A percentile compares a stretch with the other conserved stretches of the same genome.
phyloP scores from a whole-genome alignment of 73 alveolate species.

The Paramecium sonneborni region DNA sequence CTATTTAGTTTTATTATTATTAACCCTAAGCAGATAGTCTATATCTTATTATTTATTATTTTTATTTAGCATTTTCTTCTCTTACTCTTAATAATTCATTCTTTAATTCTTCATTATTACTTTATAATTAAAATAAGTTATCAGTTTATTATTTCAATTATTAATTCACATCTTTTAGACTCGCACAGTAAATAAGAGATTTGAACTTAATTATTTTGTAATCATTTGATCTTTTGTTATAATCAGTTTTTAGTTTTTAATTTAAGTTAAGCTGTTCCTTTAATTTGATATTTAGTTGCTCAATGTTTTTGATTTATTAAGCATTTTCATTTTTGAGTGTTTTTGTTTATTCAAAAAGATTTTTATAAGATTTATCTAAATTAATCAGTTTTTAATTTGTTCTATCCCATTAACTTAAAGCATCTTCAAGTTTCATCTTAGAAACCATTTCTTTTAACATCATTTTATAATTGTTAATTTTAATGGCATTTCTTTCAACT shows the following conservation, averaged over 20 bases:
- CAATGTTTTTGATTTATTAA: neutral
- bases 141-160: neutral
- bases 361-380: neutral
- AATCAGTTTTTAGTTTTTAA: neutral
- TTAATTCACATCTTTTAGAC: neutral
- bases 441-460: neutral
- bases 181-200: neutral
- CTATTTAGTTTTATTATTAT: neutral
- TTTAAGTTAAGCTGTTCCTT: neutral
- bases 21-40: neutral
- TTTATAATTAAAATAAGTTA: neutral
- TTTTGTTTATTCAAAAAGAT: neutral
- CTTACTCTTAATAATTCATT: neutral
- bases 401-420: conserved; percentile 30
- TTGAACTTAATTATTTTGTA: neutral
- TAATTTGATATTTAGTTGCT: neutral
- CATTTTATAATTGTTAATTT: neutral
- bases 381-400: neutral
- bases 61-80: neutral
- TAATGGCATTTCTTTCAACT: neutral
- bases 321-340: neutral
- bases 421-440: conserved; percentile 24
- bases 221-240: neutral
- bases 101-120: neutral
- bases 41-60: neutral